phyloP scores from a whole-genome alignment of 2,329 filamentous ascomycete species.

The Colletotrichum cereale region DNA sequence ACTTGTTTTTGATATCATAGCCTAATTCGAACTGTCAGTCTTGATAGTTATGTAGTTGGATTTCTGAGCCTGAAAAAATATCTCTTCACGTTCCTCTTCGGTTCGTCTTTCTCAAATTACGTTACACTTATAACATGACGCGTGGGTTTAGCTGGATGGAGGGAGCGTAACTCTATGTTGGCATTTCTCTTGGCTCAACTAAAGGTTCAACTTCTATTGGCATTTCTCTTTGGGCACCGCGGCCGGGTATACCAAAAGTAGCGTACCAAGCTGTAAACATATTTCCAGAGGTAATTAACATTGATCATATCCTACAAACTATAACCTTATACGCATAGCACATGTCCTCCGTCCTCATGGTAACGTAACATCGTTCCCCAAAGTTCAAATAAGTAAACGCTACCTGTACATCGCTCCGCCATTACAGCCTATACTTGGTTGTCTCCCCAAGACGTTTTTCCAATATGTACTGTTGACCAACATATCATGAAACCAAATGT shows the following conservation, averaged over 20 bases:
- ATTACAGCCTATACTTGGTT: not conserved
- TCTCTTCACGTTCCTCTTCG: not conserved
- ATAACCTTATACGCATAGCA: too few relatives aligned
- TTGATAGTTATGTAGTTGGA: not conserved
- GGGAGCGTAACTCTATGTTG: not conserved
- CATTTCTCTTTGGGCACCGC: not conserved
- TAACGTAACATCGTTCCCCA: not conserved
- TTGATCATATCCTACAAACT: not conserved
- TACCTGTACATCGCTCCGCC: not conserved
- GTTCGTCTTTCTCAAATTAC: not conserved
- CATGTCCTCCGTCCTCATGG: too few relatives aligned
- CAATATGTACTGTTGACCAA: slow-evolving; percentile 9
- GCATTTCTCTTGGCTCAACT: not conserved
- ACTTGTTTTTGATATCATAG: too few relatives aligned
- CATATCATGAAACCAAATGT: not conserved
- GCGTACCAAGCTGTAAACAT: not conserved
- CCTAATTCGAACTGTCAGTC: not conserved
- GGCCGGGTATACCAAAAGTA: not conserved
- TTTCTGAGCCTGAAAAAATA: not conserved
- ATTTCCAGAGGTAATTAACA: too few relatives aligned
- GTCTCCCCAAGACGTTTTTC: not conserved
- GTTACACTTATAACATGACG: too few relatives aligned
- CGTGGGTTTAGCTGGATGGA: too few relatives aligned
- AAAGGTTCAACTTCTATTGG: not conserved
- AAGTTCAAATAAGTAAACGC: not conserved